These are phyloP conservation scores for Dipodascopsis tothii DNA, from an alignment of 805 yeast genomes.

Conservation along the genomic window DNA sequence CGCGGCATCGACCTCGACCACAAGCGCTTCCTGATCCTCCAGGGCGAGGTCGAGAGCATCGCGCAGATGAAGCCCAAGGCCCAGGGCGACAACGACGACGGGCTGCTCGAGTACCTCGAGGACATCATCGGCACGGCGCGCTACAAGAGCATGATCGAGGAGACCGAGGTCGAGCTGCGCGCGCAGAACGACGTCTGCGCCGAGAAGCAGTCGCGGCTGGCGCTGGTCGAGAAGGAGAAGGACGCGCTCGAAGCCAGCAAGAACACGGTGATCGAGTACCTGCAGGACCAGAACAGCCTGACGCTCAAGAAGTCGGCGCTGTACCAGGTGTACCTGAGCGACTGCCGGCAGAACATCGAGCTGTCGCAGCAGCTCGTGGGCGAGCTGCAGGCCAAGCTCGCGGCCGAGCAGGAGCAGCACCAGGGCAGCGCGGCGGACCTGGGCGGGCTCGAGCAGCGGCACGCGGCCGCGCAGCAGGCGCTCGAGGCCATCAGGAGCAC, in stretches of 20 bases:
- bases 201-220: constrained; percentile 73
- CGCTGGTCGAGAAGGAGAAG: constrained; percentile 71
- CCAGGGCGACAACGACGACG: constrained; percentile 85
- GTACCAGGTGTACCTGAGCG: constrained; percentile 39
- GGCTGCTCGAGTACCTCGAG: constrained; percentile 85
- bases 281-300: constrained; percentile 57
- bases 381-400: constrained; percentile 38
- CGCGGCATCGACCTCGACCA: constrained; percentile 93
- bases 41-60: constrained; percentile 96
- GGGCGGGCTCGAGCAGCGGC: constrained; percentile 25
- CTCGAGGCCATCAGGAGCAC: constrained; percentile 28
- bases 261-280: constrained; percentile 57
- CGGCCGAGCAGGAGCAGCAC: constrained; percentile 40
- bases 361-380: neutral
- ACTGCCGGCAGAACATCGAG: constrained; percentile 36
- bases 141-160: constrained; percentile 71
- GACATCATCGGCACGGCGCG: constrained; percentile 92
- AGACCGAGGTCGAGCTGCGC: constrained; percentile 52
- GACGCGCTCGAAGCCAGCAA: constrained; percentile 40
- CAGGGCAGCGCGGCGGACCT: constrained; percentile 37
- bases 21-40: constrained; percentile 85
- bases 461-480: constrained; percentile 17
- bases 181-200: constrained; percentile 69
- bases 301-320: constrained; percentile 47
- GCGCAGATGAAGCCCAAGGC: constrained; percentile 99